These are phyloP conservation scores for Phytopythium cucurbitacearum DNA, from an alignment of 352 stramenopile species.

Conservation along the genomic window DNA sequence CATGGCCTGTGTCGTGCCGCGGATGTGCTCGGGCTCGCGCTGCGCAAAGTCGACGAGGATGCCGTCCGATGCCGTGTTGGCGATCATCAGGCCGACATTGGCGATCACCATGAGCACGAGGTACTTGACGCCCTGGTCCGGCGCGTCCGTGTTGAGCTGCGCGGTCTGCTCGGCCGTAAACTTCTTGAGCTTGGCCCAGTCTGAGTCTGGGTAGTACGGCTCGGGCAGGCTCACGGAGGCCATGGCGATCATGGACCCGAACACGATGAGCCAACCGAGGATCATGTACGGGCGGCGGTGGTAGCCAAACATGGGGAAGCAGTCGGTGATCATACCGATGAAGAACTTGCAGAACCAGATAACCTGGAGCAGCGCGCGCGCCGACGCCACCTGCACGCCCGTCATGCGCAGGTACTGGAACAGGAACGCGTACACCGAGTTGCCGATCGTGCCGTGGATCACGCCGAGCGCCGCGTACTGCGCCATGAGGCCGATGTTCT, in stretches of 20 bases:
- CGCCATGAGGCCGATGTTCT: slow-evolving; percentile 33
- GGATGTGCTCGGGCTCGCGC: slow-evolving; percentile 35
- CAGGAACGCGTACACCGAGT: slow-evolving; percentile 35
- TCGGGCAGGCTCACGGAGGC: slow-evolving; percentile 21
- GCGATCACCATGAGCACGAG: slow-evolving; percentile 55
- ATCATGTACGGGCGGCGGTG: slow-evolving; percentile 28
- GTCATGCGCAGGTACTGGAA: slow-evolving; percentile 35
- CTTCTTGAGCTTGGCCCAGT: slow-evolving; percentile 19
- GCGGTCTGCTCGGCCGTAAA: slow-evolving; percentile 30
- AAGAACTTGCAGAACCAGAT: slow-evolving; percentile 70
- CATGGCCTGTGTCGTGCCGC: slow-evolving; percentile 41
- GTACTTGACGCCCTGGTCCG: slow-evolving; percentile 34
- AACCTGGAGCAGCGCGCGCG: slow-evolving; percentile 33
- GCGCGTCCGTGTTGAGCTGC: slow-evolving; percentile 37
- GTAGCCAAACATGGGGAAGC: slow-evolving; percentile 36
- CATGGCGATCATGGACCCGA: slow-evolving; percentile 27
- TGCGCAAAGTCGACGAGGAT: slow-evolving; percentile 54
- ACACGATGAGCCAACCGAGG: slow-evolving; percentile 32
- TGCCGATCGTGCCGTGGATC: slow-evolving; percentile 42
- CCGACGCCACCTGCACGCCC: slow-evolving; percentile 26
- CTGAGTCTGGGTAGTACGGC: slow-evolving; percentile 27
- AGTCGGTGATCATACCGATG: slow-evolving; percentile 38
- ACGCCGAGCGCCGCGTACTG: slow-evolving; percentile 41
- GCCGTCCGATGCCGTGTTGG: slow-evolving; percentile 35
- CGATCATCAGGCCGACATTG: slow-evolving; percentile 44